These are phyloP conservation scores for Excoecaria agallocha DNA, from an alignment of 345 rosid genomes.

Conservation along the genomic window DNA sequence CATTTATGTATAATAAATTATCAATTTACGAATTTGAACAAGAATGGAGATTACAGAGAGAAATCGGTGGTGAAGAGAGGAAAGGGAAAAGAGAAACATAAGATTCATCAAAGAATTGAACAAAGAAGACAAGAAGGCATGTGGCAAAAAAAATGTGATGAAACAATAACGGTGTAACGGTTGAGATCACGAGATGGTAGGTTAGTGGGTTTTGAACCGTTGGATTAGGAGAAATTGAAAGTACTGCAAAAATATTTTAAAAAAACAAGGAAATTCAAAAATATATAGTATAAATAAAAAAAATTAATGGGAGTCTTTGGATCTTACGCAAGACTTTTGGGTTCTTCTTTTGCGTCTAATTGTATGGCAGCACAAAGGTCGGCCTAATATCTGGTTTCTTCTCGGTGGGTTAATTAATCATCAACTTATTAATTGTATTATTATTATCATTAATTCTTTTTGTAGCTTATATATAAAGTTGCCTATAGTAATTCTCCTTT, in stretches of 20 bases:
- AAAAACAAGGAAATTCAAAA: not conserved
- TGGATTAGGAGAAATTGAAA: slow-evolving; percentile 25
- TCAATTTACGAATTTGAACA: slow-evolving; percentile 14
- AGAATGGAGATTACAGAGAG: slow-evolving; percentile 12
- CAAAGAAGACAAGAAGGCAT: slow-evolving; percentile 7
- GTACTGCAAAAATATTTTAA: not conserved
- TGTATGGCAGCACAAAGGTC: slow-evolving; percentile 18
- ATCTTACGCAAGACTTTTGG: slow-evolving; percentile 29
- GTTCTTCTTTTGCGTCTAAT: slow-evolving; percentile 30
- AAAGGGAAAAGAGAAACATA: slow-evolving; percentile 19
- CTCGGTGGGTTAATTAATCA: slow-evolving; percentile 5
- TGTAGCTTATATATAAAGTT: too few species aligned
- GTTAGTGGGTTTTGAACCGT: slow-evolving; percentile 31
- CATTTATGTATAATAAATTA: slow-evolving; percentile 5
- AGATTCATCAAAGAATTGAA: slow-evolving; percentile 26
- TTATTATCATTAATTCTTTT: too few species aligned
- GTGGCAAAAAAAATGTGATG: slow-evolving; percentile 14
- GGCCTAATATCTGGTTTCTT: slow-evolving; percentile 18
- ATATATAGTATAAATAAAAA: not conserved
- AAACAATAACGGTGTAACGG: slow-evolving; percentile 18
- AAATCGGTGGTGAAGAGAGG: not conserved
- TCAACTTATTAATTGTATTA: not conserved
- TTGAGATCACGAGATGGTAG: slow-evolving; percentile 30
- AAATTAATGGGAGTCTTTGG: slow-evolving; percentile 13
- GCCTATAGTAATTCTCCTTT: too few species aligned